Evolutionary conservation across 1,284 basidiomycete genomes (phyloP), one percentile per base, ranked within the genome.

Genomic region (Cystobasidiaceae sp.): DNA sequence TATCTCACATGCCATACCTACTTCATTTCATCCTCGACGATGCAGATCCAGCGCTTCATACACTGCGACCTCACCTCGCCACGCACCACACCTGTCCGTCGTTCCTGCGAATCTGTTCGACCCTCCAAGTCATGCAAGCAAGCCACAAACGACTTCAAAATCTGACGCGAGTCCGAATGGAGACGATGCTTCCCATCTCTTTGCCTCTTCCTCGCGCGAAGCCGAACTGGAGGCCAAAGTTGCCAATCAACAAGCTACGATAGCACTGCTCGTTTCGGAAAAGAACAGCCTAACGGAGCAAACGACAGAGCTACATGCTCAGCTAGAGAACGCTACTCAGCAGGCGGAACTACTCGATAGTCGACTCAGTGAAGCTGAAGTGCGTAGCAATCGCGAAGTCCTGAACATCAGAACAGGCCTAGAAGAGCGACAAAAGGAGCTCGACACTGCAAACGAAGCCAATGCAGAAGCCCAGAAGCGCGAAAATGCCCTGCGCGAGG

Each of bases 261-360:
- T 68, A 13, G 52, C 60, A 43, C 49, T 67, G 2, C 67, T 70
- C n/a, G 52, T 69, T 4, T 52, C 55, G 2, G 69, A 71, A 7
- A 67, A 68, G 39, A 37, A 46, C 9, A 23, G n/a, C 13, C 65
- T 71, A 1, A 17, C 58, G 8, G 33, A 19, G 0, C 54, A 68
- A 7, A 49, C 72, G 2, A 30, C 49, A 15, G 58, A 65, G 17
- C 62, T 71, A n/a, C 60, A 72, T 46, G 21, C 11, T 0, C 37
- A 62, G 25, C 46, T 72, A 1, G 57, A 61, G 8, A 23, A 66
- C 21, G 30, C 70, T 32, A 49, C 69, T 34, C 46, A 41, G 15
- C 30, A 55, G 56, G 6, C 61, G 6, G 67, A 49, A 33, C 21
- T 39, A 15, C 19, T 54, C 7, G 55, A 60, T 15, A 33, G 27